Evolutionary conservation across 2,329 filamentous ascomycete species (phyloP).

Genomic region (Aspergillus versicolor): DNA sequence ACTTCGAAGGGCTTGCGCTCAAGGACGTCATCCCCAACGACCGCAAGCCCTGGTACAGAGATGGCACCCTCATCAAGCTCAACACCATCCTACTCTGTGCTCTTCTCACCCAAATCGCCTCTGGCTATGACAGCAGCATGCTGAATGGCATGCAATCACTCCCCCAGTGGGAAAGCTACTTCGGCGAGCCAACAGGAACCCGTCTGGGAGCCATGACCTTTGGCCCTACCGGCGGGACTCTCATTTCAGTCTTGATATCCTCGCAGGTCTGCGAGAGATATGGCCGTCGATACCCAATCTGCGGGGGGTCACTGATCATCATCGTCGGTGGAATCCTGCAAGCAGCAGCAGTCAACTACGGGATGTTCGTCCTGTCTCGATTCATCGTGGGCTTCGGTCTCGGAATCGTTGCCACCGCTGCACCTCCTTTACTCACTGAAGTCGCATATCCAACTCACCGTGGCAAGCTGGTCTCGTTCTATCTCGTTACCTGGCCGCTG

Average conservation of each 20-base stretch:
- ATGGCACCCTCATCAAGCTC: constrained; percentile 16
- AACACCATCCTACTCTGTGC: constrained; percentile 21
- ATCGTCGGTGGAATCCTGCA: constrained; percentile 27
- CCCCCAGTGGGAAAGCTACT: constrained; percentile 41
- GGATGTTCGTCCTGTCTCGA: constrained; percentile 25
- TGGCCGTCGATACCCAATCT: constrained; percentile 21
- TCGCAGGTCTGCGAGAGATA: constrained; percentile 20
- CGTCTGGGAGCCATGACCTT: constrained; percentile 12
- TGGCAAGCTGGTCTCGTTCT: constrained; percentile 21
- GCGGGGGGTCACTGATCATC: constrained; percentile 45
- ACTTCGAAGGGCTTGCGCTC: constrained; percentile 13
- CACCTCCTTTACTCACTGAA: constrained; percentile 26
- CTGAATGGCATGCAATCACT: constrained; percentile 51
- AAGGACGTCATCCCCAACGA: constrained; percentile 12
- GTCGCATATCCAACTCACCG: constrained; percentile 25
- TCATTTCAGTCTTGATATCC: constrained; percentile 21
- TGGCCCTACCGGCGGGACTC: constrained; percentile 6
- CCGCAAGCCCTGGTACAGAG: constrained; percentile 12
- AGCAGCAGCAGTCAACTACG: constrained; percentile 21
- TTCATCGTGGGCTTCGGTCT: constrained; percentile 25
- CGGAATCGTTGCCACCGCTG: constrained; percentile 19
- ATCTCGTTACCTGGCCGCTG: constrained; percentile 20
- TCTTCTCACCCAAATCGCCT: constrained; percentile 34
- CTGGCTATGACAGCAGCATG: constrained; percentile 51
- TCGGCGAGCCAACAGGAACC: constrained; percentile 14